A percentile compares a stretch with the other conserved stretches of the same genome.
Conservation (phyloP, 1,139 yeast species). For the Blastobotrys ciferrii region DNA sequence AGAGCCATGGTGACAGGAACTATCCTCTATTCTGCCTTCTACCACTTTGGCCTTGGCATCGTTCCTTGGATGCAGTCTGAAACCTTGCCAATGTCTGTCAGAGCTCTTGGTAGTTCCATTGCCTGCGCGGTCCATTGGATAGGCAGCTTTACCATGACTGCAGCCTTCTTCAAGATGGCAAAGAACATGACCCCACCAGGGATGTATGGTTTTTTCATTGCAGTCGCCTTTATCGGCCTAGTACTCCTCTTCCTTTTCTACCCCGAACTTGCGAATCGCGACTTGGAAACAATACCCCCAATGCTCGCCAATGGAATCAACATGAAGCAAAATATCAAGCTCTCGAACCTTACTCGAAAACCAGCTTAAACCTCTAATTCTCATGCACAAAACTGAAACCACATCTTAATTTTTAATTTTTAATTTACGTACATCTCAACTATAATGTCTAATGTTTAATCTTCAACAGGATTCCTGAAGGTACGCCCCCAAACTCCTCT, state of each 20-base stretch:
- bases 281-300: background rate
- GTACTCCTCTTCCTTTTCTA: background rate
- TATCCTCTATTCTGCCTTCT: background rate
- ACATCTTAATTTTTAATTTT: no score
- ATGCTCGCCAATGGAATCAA: background rate
- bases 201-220: background rate
- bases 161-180: background rate
- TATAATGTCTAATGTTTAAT: no score
- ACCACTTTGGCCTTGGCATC: background rate
- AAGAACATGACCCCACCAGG: background rate
- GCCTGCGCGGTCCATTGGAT: background rate
- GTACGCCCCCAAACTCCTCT: no score
- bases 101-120: background rate
- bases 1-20: background rate
- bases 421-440: no score
- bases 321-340: background rate
- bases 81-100: background rate
- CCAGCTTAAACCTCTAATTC: no score
- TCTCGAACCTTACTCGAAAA: background rate
- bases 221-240: background rate
- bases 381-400: no score
- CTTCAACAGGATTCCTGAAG: no score
- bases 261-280: background rate
- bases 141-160: background rate
- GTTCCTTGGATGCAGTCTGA: background rate